These are phyloP conservation scores for Neonectria faginata DNA, from an alignment of 2,329 filamentous ascomycete species.

Conservation along the genomic window DNA sequence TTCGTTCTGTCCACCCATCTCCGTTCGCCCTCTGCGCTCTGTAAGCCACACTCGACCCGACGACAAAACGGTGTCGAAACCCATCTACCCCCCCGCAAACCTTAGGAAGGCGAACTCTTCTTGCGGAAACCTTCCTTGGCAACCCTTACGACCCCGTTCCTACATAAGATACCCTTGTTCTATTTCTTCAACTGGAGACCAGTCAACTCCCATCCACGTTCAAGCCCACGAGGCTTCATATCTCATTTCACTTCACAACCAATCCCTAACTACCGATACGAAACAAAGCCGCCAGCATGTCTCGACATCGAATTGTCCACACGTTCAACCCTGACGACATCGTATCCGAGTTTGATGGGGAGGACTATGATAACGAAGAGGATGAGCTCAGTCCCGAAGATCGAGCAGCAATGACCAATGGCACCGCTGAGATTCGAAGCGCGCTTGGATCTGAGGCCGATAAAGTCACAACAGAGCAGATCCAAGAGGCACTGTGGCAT, in stretches of 20 bases:
- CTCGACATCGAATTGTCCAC: conserved; percentile 45
- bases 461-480: conserved; percentile 72
- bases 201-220: conserved; percentile 3
- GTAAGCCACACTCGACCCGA: background rate
- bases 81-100: background rate
- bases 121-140: background rate
- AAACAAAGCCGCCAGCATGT: conserved; percentile 34
- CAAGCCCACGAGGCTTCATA: conserved; percentile 1
- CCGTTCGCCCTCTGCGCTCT: background rate
- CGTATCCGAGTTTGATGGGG: conserved; percentile 62
- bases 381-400: conserved; percentile 63
- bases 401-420: conserved; percentile 67
- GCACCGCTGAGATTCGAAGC: conserved; percentile 74
- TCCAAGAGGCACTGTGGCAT: conserved; percentile 92
- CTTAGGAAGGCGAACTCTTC: background rate
- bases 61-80: conserved; percentile 2
- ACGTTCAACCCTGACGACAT: conserved; percentile 62
- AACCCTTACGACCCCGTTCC: background rate
- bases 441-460: conserved; percentile 70
- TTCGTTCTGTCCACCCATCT: background rate
- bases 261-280: background rate
- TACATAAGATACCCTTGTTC: conserved; percentile 8
- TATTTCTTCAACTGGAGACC: background rate
- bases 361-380: conserved; percentile 59
- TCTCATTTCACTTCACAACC: background rate